Conservation (phyloP, 441 rosid genomes). For the Geranium incanum region DNA sequence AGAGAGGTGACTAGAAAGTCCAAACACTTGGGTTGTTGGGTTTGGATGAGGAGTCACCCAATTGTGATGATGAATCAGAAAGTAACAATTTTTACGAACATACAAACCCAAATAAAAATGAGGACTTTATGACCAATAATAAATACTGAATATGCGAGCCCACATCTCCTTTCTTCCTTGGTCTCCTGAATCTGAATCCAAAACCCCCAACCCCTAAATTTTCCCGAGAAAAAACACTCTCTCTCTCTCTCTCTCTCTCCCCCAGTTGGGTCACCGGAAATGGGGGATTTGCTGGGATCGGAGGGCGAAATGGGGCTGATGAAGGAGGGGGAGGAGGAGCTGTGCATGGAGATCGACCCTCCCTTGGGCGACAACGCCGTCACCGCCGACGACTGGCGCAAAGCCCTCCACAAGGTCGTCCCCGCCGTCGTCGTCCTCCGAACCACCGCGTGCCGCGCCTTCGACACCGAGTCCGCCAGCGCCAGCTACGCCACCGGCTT, state of each 20-base stretch:
- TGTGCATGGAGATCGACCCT: slow-evolving; percentile 70
- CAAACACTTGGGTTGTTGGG: no score
- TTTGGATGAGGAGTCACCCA: no score
- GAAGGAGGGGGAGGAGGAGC: slow-evolving; percentile 22
- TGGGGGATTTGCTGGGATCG: slow-evolving; percentile 58
- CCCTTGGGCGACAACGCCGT: slow-evolving; percentile 41
- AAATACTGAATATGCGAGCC: neutral
- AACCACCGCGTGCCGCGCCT: slow-evolving; percentile 71
- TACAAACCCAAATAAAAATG: neutral
- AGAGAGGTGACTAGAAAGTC: no score
- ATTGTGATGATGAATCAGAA: no score
- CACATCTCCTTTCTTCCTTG: neutral
- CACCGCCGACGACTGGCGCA: slow-evolving; percentile 84
- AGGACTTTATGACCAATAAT: neutral
- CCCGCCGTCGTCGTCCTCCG: slow-evolving; percentile 87
- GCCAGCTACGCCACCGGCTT: slow-evolving; percentile 84
- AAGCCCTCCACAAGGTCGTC: slow-evolving; percentile 56
- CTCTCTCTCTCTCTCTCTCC: neutral
- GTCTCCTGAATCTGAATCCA: neutral
- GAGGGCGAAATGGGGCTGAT: slow-evolving; percentile 39
- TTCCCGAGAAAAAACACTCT: slow-evolving; percentile 14
- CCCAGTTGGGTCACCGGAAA: slow-evolving; percentile 15
- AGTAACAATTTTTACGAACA: neutral
- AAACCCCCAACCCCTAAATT: slow-evolving; percentile 27
- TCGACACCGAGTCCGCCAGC: slow-evolving; percentile 68